Evolutionary conservation across 495 filamentous ascomycete genomes (phyloP).

Genomic region (Daldinia bambusicola): DNA sequence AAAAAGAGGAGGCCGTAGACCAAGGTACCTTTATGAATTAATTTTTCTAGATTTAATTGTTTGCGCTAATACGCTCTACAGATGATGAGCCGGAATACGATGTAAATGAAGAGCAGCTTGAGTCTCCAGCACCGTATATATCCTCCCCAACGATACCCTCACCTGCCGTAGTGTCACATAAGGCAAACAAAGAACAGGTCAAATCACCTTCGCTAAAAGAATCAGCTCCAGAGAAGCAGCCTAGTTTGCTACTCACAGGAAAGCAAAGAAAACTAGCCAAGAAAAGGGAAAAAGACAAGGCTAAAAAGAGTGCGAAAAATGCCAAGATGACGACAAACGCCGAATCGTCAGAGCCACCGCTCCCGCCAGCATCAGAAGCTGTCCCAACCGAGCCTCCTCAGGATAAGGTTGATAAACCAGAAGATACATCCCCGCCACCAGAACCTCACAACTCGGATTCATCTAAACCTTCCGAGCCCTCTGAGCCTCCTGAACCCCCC

Average conservation of each 20-base stretch:
- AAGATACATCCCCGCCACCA: slow-evolving; percentile 11
- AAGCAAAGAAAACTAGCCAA: slow-evolving; percentile 32
- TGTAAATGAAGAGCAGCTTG: slow-evolving; percentile 29
- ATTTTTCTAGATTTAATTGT: slow-evolving; percentile 7
- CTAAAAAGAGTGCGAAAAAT: slow-evolving; percentile 40
- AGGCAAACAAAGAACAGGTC: slow-evolving; percentile 37
- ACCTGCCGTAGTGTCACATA: slow-evolving; percentile 25
- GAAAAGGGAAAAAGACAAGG: slow-evolving; percentile 37
- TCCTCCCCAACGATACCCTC: slow-evolving; percentile 10
- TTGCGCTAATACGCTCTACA: slow-evolving; percentile 33
- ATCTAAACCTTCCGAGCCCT: slow-evolving; percentile 16
- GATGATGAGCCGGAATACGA: slow-evolving; percentile 4
- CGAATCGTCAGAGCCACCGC: slow-evolving; percentile 36
- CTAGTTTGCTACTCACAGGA: slow-evolving; percentile 5
- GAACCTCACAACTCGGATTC: not conserved
- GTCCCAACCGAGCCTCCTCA: slow-evolving; percentile 32
- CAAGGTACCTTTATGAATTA: slow-evolving; percentile 38
- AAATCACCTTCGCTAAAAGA: slow-evolving; percentile 21
- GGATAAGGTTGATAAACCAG: slow-evolving; percentile 31
- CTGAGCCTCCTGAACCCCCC: slow-evolving; percentile 19
- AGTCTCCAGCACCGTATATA: slow-evolving; percentile 7
- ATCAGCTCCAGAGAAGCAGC: slow-evolving; percentile 15
- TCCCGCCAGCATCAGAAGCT: slow-evolving; percentile 21
- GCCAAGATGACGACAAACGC: slow-evolving; percentile 43
- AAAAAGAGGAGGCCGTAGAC: slow-evolving; percentile 50